Conservation (phyloP, 2,329 filamentous ascomycete species). For the Neopestalotiopsis sp. region DNA sequence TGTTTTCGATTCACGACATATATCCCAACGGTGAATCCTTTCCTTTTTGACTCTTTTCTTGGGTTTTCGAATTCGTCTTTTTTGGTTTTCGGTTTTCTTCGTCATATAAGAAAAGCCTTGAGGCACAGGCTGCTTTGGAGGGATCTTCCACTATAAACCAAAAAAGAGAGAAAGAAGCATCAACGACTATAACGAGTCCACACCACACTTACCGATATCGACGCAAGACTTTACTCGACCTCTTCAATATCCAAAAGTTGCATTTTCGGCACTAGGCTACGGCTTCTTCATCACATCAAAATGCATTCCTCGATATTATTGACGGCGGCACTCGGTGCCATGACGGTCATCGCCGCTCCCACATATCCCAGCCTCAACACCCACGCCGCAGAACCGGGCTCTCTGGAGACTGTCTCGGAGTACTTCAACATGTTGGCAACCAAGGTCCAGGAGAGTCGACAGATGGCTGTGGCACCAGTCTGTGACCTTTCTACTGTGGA, state of each 20-base stretch:
- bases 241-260: background rate
- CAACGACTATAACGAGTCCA: constrained; percentile 17
- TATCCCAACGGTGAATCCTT: constrained; percentile 28
- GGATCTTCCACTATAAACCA: constrained; percentile 23
- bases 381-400: constrained; percentile 43
- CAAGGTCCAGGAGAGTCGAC: constrained; percentile 56
- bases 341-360: constrained; percentile 48
- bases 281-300: constrained; percentile 27
- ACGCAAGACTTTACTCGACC: background rate
- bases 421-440: constrained; percentile 66
- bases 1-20: constrained; percentile 25
- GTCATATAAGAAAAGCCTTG: constrained; percentile 23
- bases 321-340: constrained; percentile 50
- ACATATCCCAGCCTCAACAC: constrained; percentile 51
- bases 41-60: constrained; percentile 30
- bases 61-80: constrained; percentile 23
- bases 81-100: constrained; percentile 17
- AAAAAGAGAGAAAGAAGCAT: constrained; percentile 20
- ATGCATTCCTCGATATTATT: constrained; percentile 59
- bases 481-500: constrained; percentile 61
- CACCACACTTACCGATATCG: background rate
- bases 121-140: constrained; percentile 28
- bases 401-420: constrained; percentile 54
- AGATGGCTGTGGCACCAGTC: constrained; percentile 44
- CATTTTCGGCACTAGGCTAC: background rate